phyloP scores from a whole-genome alignment of 495 filamentous ascomycete genomes.

The Glutinoglossum americanum region DNA sequence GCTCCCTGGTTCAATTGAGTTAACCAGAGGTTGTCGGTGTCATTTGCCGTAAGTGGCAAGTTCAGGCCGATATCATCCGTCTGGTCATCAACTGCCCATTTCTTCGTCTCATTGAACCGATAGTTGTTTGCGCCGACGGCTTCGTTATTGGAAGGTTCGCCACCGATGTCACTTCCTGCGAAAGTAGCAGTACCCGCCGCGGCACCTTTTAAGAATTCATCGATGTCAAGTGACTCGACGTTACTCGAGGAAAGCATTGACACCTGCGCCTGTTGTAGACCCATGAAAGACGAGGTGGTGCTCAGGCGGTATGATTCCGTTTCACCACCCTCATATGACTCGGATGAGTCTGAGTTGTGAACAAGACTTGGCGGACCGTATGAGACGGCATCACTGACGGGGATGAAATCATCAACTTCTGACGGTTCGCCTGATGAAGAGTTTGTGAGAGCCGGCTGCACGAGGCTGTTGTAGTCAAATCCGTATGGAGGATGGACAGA shows the following conservation, averaged over 20 bases:
- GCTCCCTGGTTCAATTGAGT: neutral
- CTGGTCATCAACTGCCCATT: neutral
- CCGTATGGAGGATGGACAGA: neutral
- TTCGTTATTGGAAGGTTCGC: neutral
- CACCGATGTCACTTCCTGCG: neutral
- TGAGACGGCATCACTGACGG: neutral
- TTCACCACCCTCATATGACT: slow-evolving; percentile 4
- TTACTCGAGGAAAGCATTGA: slow-evolving; percentile 4
- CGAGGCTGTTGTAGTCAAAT: slow-evolving; percentile 4
- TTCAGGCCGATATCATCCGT: neutral
- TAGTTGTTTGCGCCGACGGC: neutral
- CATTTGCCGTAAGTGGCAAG: neutral
- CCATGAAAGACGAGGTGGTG: slow-evolving; percentile 4
- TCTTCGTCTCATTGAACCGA: neutral
- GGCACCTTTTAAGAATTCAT: slow-evolving; percentile 4
- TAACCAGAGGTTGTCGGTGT: neutral
- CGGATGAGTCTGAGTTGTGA: slow-evolving; percentile 3
- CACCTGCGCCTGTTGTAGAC: slow-evolving; percentile 1
- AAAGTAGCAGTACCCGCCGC: slow-evolving; percentile 1
- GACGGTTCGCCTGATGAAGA: slow-evolving; percentile 5
- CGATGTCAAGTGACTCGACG: slow-evolving; percentile 4
- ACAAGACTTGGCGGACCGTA: slow-evolving; percentile 4
- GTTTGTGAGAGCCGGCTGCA: neutral
- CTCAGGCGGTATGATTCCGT: slow-evolving; percentile 4
- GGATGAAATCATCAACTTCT: slow-evolving; percentile 4